A percentile compares a stretch with the other conserved stretches of the same genome.
Evolutionary conservation across 306 rosid species (phyloP).

Genomic region (Carpinus viminea): DNA sequence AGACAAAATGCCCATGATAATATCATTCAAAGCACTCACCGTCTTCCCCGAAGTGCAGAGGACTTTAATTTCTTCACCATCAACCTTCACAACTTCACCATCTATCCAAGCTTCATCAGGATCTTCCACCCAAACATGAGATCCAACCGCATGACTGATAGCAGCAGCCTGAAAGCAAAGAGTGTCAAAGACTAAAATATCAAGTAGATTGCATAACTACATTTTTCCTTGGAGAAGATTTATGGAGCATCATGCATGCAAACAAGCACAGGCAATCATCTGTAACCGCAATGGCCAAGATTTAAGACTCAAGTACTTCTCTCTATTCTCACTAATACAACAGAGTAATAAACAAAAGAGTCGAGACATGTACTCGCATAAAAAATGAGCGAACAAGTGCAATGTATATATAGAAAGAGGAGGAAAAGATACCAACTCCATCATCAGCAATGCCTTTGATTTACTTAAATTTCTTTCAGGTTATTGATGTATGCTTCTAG

Average conservation of each 20-base stretch:
- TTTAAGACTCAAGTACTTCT: too few species aligned
- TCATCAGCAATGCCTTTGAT: conserved; percentile 23
- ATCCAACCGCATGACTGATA: conserved; percentile 64
- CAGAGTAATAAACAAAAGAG: conserved; percentile 20
- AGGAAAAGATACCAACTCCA: conserved; percentile 5
- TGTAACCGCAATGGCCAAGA: conserved; percentile 4
- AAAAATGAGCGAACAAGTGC: conserved; percentile 4
- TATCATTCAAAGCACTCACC: conserved; percentile 51
- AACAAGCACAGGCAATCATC: conserved; percentile 10
- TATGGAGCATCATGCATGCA: conserved; percentile 8
- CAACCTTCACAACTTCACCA: conserved; percentile 81
- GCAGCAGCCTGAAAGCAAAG: conserved; percentile 64
- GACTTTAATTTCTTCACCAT: conserved; percentile 75
- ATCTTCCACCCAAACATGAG: conserved; percentile 94
- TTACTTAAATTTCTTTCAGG: background rate
- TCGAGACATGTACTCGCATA: conserved; percentile 6
- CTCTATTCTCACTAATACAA: conserved; percentile 4
- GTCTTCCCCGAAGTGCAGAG: conserved; percentile 87
- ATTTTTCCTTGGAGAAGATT: conserved; percentile 7
- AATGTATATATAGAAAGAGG: background rate
- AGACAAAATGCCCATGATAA: conserved; percentile 4
- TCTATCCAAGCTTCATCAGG: conserved; percentile 86
- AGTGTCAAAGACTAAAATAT: conserved; percentile 29
- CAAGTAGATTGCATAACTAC: conserved; percentile 12
- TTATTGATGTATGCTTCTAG: background rate